Percentiles rank a stretch among this genome's conserved stretches.
Evolutionary conservation across 768 basidiomycete genomes (phyloP).

Genomic region (Lactarius deliciosus): DNA sequence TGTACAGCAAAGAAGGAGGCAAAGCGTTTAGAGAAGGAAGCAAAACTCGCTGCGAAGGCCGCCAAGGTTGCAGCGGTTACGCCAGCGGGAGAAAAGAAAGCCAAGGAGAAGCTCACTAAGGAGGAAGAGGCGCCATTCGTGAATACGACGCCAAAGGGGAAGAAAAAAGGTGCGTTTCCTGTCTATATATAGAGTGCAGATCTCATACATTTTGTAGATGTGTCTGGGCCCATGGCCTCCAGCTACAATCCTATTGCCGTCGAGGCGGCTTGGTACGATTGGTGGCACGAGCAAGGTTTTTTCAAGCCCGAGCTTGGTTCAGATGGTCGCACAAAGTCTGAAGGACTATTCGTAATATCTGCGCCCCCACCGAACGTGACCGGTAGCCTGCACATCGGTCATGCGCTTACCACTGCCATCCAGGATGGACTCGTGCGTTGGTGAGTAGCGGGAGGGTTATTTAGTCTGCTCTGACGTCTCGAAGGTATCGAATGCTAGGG

Average conservation of each 20-base stretch:
- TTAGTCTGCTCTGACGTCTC: background rate
- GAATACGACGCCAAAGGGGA: slow-evolving; percentile 83
- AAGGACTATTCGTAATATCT: slow-evolving; percentile 81
- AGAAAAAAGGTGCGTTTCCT: slow-evolving; percentile 80
- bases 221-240: slow-evolving; percentile 82
- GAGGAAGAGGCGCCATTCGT: slow-evolving; percentile 74
- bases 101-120: slow-evolving; percentile 74
- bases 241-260: slow-evolving; percentile 95
- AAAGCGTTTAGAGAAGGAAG: slow-evolving; percentile 75
- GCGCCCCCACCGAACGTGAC: slow-evolving; percentile 97
- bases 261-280: slow-evolving; percentile 96
- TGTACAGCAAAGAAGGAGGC: slow-evolving; percentile 78
- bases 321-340: slow-evolving; percentile 57
- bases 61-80: slow-evolving; percentile 47
- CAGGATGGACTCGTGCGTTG: slow-evolving; percentile 90
- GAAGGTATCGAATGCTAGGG: slow-evolving; percentile 94
- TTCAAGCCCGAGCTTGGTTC: slow-evolving; percentile 72
- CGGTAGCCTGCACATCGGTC: slow-evolving; percentile 92
- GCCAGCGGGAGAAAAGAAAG: slow-evolving; percentile 60
- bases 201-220: slow-evolving; percentile 50
- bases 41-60: slow-evolving; percentile 70
- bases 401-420: slow-evolving; percentile 87
- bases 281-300: slow-evolving; percentile 92
- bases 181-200: background rate
- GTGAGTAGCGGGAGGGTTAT: slow-evolving; percentile 42